phyloP scores from a whole-genome alignment of 169 alveolate species.

The Miamiensis avidus region DNA sequence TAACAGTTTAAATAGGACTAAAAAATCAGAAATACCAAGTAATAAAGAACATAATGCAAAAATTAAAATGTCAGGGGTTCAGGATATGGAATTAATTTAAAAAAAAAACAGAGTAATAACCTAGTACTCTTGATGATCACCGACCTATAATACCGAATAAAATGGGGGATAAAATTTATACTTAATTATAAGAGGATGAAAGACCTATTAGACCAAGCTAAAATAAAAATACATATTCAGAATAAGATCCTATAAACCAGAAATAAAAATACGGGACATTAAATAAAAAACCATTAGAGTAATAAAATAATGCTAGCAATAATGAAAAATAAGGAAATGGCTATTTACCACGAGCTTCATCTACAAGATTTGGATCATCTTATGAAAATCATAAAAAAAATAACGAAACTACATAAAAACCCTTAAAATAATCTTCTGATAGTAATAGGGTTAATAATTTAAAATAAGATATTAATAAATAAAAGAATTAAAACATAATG shows the following conservation, averaged over 20 bases:
- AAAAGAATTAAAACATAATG: too few relatives aligned
- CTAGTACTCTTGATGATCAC: too few relatives aligned
- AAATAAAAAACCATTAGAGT: neutral
- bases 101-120: too few relatives aligned
- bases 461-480: too few relatives aligned
- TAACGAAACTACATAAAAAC: too few relatives aligned
- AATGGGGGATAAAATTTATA: neutral
- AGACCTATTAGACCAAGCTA: neutral
- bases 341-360: too few relatives aligned
- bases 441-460: too few relatives aligned
- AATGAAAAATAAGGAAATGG: too few relatives aligned
- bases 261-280: neutral
- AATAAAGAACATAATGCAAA: too few relatives aligned
- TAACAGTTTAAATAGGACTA: neutral
- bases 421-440: too few relatives aligned
- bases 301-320: too few relatives aligned
- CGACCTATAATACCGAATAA: neutral
- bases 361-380: neutral
- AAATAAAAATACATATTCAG: too few relatives aligned
- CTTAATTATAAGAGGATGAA: neutral
- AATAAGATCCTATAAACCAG: neutral
- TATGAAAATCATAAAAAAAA: neutral
- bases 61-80: neutral
- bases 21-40: neutral
- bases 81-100: neutral